phyloP scores from a whole-genome alignment of 441 rosid genomes.

The Bruguiera hainesii region DNA sequence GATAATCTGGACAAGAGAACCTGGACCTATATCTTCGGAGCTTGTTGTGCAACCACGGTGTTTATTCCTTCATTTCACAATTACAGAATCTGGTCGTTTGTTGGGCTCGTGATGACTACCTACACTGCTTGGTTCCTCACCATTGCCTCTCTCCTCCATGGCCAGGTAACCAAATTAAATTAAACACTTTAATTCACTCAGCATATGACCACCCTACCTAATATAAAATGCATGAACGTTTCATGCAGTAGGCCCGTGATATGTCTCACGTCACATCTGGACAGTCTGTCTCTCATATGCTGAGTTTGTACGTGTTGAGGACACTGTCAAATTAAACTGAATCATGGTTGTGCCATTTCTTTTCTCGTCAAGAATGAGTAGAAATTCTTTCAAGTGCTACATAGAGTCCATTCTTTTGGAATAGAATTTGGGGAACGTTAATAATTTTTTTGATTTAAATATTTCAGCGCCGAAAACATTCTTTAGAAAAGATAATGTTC shows the following conservation, averaged over 20 bases:
- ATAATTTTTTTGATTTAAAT: too few species aligned
- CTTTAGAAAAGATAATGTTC: too few species aligned
- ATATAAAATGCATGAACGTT: neutral
- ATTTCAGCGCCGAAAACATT: too few species aligned
- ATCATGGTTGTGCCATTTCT: conserved; percentile 24
- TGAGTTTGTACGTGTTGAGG: conserved; percentile 12
- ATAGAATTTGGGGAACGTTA: too few species aligned
- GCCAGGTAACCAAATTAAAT: conserved; percentile 46
- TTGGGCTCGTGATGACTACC: conserved; percentile 92
- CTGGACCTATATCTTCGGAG: conserved; percentile 87
- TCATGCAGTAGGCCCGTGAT: conserved; percentile 3
- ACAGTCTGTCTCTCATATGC: conserved; percentile 20
- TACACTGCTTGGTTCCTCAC: conserved; percentile 97
- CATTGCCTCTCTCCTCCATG: conserved; percentile 76
- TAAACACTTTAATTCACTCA: too few species aligned
- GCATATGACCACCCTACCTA: too few species aligned
- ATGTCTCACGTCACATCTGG: neutral
- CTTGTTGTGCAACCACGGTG: conserved; percentile 85
- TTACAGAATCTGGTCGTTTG: conserved; percentile 83
- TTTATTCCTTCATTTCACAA: conserved; percentile 82
- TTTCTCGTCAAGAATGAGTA: neutral
- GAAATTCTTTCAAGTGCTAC: too few species aligned
- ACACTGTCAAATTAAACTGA: conserved; percentile 24
- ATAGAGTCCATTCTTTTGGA: too few species aligned
- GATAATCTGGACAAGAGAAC: conserved; percentile 64